These are phyloP conservation scores for Penicillium sp. DNA, from an alignment of 2,329 filamentous ascomycete genomes.

Conservation along the genomic window DNA sequence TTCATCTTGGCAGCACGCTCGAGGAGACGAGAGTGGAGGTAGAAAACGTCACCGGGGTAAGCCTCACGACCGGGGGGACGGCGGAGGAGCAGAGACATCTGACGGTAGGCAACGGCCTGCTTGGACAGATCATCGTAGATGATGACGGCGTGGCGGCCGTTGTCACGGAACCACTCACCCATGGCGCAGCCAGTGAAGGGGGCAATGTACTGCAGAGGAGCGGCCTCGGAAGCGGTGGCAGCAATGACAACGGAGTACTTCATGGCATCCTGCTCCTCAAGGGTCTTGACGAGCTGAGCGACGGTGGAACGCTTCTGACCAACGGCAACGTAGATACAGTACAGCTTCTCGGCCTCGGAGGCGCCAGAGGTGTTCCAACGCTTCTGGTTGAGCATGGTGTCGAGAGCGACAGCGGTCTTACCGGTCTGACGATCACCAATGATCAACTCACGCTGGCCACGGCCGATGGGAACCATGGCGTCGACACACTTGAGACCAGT, in stretches of 20 bases:
- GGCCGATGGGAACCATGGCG: slow-evolving; percentile 98
- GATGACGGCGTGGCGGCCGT: slow-evolving; percentile 81
- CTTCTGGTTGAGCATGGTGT: slow-evolving; percentile 99
- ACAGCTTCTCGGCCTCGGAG: slow-evolving; percentile 97
- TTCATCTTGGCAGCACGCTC: slow-evolving; percentile 99
- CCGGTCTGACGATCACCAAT: slow-evolving; percentile 99
- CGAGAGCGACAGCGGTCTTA: slow-evolving; percentile 97
- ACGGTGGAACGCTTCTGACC: slow-evolving; percentile 99
- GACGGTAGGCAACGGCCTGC: slow-evolving; percentile 96
- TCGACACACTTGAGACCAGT: slow-evolving; percentile 99
- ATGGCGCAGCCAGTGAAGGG: slow-evolving; percentile 76
- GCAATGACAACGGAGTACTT: slow-evolving; percentile 94
- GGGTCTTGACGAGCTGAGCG: slow-evolving; percentile 98
- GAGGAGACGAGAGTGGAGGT: slow-evolving; percentile 97
- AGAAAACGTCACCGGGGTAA: slow-evolving; percentile 98
- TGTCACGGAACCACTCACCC: slow-evolving; percentile 74
- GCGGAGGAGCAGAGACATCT: slow-evolving; percentile 97
- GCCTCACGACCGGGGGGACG: slow-evolving; percentile 98
- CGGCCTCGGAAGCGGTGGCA: slow-evolving; percentile 94
- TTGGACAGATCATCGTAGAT: slow-evolving; percentile 95
- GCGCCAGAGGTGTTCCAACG: slow-evolving; percentile 85
- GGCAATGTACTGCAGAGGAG: slow-evolving; percentile 88
- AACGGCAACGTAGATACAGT: slow-evolving; percentile 98
- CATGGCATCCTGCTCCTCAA: slow-evolving; percentile 99
- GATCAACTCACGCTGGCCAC: slow-evolving; percentile 99